Evolutionary conservation across 1,284 basidiomycete genomes (phyloP).

Genomic region (Ustilago bromivora): DNA sequence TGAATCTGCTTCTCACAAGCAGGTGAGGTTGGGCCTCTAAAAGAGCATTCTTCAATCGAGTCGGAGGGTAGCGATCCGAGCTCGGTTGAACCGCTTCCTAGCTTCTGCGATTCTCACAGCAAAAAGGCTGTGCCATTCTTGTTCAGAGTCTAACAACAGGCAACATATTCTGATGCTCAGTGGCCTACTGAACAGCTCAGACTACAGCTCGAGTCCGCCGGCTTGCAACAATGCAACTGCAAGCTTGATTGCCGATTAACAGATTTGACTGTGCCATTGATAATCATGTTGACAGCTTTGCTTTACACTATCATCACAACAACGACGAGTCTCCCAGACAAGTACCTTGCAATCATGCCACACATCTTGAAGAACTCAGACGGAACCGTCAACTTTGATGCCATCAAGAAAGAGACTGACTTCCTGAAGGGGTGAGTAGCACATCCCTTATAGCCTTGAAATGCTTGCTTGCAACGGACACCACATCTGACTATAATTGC

Average conservation of each 20-base stretch:
- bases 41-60: neutral
- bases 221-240: neutral
- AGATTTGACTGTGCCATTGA: neutral
- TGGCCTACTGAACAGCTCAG: neutral
- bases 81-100: slow-evolving; percentile 8
- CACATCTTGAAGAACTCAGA: slow-evolving; percentile 49
- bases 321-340: neutral
- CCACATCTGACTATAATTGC: neutral
- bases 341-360: slow-evolving; percentile 19
- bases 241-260: slow-evolving; percentile 3
- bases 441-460: neutral
- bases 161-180: neutral
- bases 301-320: slow-evolving; percentile 13
- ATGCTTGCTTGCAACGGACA: neutral
- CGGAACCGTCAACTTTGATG: slow-evolving; percentile 55
- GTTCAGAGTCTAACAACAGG: neutral
- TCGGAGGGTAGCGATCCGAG: slow-evolving; percentile 33
- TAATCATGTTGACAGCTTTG: neutral
- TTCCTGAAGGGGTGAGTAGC: slow-evolving; percentile 48
- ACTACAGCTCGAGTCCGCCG: neutral
- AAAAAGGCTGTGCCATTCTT: neutral
- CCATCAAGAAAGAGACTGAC: slow-evolving; percentile 42
- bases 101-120: neutral
- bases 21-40: too few species aligned
- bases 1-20: neutral